Evolutionary conservation across 352 stramenopile genomes (phyloP), one percentile per base, ranked within the genome.

Genomic region (Pythium dissotocum): DNA sequence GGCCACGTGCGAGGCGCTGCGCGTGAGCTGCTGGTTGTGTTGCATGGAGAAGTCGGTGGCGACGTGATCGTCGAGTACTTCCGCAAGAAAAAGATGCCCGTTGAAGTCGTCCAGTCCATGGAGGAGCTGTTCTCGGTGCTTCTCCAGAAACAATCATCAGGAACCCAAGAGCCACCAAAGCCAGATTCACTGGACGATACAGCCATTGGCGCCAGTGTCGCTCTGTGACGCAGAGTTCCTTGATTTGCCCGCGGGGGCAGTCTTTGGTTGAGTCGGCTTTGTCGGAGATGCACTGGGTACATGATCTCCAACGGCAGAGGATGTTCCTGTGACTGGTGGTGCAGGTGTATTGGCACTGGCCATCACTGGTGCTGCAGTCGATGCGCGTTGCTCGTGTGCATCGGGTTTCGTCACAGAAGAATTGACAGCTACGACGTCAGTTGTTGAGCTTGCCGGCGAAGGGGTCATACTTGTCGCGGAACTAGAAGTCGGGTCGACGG

Each of bases 1-100:
- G 69, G 74, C 8, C 75, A 83, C 33, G 60, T 85, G 44, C 64
- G 79, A 13, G 74, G 80, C 7, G 76, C 79, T 2, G 67, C 74
- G 12, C 71, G 75, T 51, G 65, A 88, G 53, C 48, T 88, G 12
- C 60, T 80, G 5, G 16, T 82, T 12, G 67, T 71, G 1, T 44
- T 88, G 12, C 76, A 75, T 18, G 40, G 21, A 30, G 69, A 88
- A 60, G 69, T 86, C 12, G 79, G 76, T 1, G 55, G 71, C 0
- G 61, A 79, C 2, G 46, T 77, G 21, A 38, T 76, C 5, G 16
- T 72, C 4, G 30, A 65, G 46, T 73, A 26, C 21, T 52, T 71
- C 55, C 64, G 51, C 18, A 58, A 51, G 54, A 55, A 65, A 13
- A 62, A 61, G 8, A 44, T 65, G 16, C 53, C 63, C 10, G 44